Evolutionary conservation across 2,329 filamentous ascomycete species (phyloP), one percentile per base, ranked within the genome.

Genomic region (Talaromyces albobiverticillius): DNA sequence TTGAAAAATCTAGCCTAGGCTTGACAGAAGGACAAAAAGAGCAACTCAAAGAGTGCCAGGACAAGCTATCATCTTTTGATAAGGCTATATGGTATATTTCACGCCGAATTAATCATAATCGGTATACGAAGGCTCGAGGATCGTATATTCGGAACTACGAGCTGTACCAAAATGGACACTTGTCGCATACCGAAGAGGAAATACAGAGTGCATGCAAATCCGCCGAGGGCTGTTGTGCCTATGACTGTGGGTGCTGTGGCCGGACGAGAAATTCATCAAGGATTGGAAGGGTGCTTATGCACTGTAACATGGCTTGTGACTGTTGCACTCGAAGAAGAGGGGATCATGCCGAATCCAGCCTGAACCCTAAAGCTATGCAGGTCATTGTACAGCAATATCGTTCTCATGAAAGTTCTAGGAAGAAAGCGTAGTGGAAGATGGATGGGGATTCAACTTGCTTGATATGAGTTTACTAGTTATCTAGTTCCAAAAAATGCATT

Each of bases 301-400:
- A 47, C 23, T 47, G 45, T 8, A 32, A 11, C 2, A n/a, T 3
- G 18, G 0, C 5, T 16, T 47, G 45, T 36, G 16, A 13, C 13
- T 47, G 45, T 25, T 47, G 45, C n/a, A 14, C 16, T 11, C 45
- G 14, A 46, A 46, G 45, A 29, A 46, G 45, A 20, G n/a, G n/a
- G n/a, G n/a, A n/a, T n/a, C n/a, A n/a, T n/a, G n/a, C n/a, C n/a
- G n/a, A n/a, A n/a, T n/a, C n/a, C n/a, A n/a, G n/a, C n/a, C n/a
- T n/a, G n/a, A n/a, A n/a, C n/a, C n/a, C n/a, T n/a, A n/a, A n/a
- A n/a, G n/a, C n/a, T n/a, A n/a, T n/a, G n/a, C n/a, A n/a, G n/a
- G n/a, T n/a, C n/a, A n/a, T n/a, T n/a, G n/a, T n/a, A n/a, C n/a
- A n/a, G n/a, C n/a, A n/a, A n/a, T n/a, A n/a, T n/a, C n/a, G n/a